Evolutionary conservation across 2,329 filamentous ascomycete species (phyloP).

Genomic region (Chaetothyriales sp.): DNA sequence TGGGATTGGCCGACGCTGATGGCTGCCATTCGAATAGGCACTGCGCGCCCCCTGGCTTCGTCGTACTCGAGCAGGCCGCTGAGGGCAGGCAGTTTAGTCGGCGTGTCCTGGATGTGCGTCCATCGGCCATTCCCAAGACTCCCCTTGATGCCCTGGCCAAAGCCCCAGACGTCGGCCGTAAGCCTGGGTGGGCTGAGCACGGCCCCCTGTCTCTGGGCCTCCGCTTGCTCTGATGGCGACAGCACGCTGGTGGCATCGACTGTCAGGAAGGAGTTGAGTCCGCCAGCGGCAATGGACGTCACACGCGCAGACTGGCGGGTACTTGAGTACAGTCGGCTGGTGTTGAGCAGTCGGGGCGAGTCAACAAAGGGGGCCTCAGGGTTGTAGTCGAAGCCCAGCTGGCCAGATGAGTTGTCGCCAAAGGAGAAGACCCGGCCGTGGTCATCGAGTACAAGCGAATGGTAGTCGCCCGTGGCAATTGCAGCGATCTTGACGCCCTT

Average conservation of each 20-base stretch:
- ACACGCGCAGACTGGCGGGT: constrained; percentile 49
- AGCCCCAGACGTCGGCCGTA: constrained; percentile 69
- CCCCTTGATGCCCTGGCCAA: constrained; percentile 73
- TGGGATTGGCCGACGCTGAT: constrained; percentile 69
- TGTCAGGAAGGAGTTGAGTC: constrained; percentile 72
- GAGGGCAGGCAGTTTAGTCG: constrained; percentile 66
- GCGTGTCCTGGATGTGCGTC: constrained; percentile 68
- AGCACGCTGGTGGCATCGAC: constrained; percentile 57
- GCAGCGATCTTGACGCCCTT: constrained; percentile 55
- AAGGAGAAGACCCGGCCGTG: constrained; percentile 70
- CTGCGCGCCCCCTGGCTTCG: constrained; percentile 49
- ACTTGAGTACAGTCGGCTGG: constrained; percentile 56
- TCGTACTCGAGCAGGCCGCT: constrained; percentile 79
- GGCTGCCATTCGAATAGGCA: constrained; percentile 62
- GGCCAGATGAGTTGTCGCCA: constrained; percentile 83
- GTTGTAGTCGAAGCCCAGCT: constrained; percentile 66
- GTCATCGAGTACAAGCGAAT: constrained; percentile 64
- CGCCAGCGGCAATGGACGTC: constrained; percentile 70
- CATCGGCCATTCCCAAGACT: constrained; percentile 72
- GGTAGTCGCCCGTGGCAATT: constrained; percentile 72
- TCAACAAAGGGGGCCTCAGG: constrained; percentile 48
- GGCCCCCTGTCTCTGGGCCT: constrained; percentile 21
- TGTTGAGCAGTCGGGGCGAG: constrained; percentile 53
- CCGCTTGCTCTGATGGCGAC: constrained; percentile 24
- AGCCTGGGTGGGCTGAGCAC: constrained; percentile 37